Evolutionary conservation across 139 green algal species (phyloP).

Genomic region (Picochlorum sp.): DNA sequence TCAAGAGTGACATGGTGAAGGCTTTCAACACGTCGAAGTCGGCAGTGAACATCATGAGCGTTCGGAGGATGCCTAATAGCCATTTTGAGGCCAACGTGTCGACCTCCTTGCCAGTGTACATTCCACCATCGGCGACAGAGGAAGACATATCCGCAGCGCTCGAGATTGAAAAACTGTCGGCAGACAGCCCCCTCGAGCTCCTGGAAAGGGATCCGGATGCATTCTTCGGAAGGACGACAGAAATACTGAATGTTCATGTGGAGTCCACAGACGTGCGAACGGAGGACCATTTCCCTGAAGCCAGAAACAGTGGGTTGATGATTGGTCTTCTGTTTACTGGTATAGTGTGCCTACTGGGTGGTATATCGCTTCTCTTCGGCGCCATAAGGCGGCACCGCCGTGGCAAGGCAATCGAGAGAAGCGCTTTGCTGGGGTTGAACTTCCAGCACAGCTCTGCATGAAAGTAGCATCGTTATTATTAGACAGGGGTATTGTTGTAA

Average conservation of each 20-base stretch:
- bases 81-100: constrained; percentile 41
- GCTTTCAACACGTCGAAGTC: constrained; percentile 41
- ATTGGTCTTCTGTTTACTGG: background rate
- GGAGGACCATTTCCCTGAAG: constrained; percentile 1
- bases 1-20: constrained; percentile 33
- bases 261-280: background rate
- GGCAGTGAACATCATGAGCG: constrained; percentile 22
- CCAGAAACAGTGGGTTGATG: background rate
- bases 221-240: constrained; percentile 50
- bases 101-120: constrained; percentile 36
- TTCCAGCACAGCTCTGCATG: too few relatives aligned
- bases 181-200: constrained; percentile 40
- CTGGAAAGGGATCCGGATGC: constrained; percentile 39
- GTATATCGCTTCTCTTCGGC: too few relatives aligned
- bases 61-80: constrained; percentile 16
- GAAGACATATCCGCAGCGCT: constrained; percentile 36
- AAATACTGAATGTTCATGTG: constrained; percentile 23
- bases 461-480: too few relatives aligned
- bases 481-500: too few relatives aligned
- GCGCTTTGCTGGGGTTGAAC: too few relatives aligned
- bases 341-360: background rate
- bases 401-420: too few relatives aligned
- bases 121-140: constrained; percentile 26
- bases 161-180: constrained; percentile 37
- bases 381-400: too few relatives aligned